Percentiles rank a stretch among this genome's conserved stretches.
Conservation (phyloP, 495 filamentous ascomycete species). For the Aspergillus bertholletiae region DNA sequence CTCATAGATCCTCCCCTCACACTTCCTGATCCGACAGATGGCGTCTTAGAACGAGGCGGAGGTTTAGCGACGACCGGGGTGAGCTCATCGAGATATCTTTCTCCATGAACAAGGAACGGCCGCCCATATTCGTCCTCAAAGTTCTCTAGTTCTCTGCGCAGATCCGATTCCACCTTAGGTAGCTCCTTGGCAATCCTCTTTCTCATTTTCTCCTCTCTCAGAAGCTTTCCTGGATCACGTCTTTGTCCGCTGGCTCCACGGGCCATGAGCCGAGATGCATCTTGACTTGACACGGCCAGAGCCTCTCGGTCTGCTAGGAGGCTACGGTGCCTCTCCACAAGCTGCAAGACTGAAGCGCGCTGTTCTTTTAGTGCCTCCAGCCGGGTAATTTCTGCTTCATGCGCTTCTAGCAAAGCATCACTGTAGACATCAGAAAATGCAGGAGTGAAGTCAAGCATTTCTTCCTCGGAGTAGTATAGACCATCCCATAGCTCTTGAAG, state of each 20-base stretch:
- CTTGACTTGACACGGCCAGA: slow-evolving; percentile 80
- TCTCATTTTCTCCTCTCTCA: slow-evolving; percentile 97
- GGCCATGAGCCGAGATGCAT: slow-evolving; percentile 87
- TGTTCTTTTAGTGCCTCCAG: slow-evolving; percentile 83
- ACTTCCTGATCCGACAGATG: slow-evolving; percentile 53
- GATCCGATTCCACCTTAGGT: slow-evolving; percentile 80
- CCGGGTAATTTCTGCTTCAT: slow-evolving; percentile 83
- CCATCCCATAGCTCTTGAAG: slow-evolving; percentile 93
- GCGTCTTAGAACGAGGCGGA: slow-evolving; percentile 76
- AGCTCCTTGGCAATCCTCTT: slow-evolving; percentile 95
- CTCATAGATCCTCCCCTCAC: slow-evolving; percentile 21
- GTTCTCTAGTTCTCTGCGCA: slow-evolving; percentile 73
- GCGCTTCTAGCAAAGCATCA: slow-evolving; percentile 83
- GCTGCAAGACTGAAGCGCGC: slow-evolving; percentile 73
- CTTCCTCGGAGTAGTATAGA: slow-evolving; percentile 92
- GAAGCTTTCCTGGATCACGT: slow-evolving; percentile 89
- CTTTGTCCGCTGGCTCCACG: slow-evolving; percentile 85
- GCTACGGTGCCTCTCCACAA: slow-evolving; percentile 79
- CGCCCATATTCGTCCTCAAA: slow-evolving; percentile 95
- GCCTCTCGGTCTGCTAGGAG: slow-evolving; percentile 87
- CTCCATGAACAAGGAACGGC: slow-evolving; percentile 87
- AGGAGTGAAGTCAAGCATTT: slow-evolving; percentile 95
- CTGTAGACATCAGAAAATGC: slow-evolving; percentile 80
- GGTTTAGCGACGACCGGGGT: slow-evolving; percentile 59
- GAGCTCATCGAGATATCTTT: slow-evolving; percentile 79